These are phyloP conservation scores for Parmelia sp. DNA, from an alignment of 495 filamentous ascomycete species.

Conservation along the genomic window DNA sequence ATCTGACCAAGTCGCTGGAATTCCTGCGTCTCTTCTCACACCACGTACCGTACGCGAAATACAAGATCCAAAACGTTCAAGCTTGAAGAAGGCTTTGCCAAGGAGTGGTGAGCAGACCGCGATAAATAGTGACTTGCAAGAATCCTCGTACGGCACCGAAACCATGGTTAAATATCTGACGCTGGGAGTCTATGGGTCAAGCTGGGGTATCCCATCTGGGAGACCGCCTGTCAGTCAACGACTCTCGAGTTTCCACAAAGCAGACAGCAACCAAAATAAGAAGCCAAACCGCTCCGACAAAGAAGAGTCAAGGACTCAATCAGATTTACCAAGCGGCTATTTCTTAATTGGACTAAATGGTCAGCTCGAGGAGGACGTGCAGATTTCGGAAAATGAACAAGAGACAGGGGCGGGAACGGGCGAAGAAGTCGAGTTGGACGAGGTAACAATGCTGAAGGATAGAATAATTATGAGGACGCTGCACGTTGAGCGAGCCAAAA, in stretches of 20 bases:
- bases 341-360: constrained; percentile 69
- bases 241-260: constrained; percentile 25
- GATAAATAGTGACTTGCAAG: not conserved
- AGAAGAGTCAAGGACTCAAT: not conserved
- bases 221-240: constrained; percentile 28
- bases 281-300: not conserved
- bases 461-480: constrained; percentile 47
- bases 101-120: not conserved
- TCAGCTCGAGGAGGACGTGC: constrained; percentile 44
- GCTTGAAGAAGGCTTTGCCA: not conserved
- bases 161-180: constrained; percentile 54
- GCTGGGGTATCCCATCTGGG: constrained; percentile 46
- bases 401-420: constrained; percentile 21
- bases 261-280: constrained; percentile 5
- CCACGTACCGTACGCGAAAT: not conserved
- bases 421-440: constrained; percentile 3
- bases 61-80: not conserved
- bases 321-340: constrained; percentile 38
- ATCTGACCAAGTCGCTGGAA: constrained; percentile 5
- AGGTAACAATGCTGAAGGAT: constrained; percentile 34
- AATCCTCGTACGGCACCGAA: constrained; percentile 34
- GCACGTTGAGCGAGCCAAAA: constrained; percentile 34
- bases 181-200: constrained; percentile 52
- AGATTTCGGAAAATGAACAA: constrained; percentile 25
- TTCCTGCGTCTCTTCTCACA: constrained; percentile 24